Evolutionary conservation across 2,329 filamentous ascomycete genomes (phyloP).

Genomic region (Fusarium sp.): DNA sequence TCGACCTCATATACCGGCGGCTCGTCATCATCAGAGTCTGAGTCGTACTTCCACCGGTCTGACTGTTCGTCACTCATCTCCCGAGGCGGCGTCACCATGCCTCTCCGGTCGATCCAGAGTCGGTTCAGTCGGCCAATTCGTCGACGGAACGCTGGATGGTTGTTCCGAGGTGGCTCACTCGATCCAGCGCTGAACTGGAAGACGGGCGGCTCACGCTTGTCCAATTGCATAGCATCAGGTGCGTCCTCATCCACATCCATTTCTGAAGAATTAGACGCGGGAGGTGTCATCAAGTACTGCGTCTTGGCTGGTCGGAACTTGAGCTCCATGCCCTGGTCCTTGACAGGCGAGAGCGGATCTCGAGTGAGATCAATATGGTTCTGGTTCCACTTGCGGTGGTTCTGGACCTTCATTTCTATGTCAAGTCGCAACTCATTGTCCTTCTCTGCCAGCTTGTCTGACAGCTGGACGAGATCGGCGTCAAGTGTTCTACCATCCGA

Average conservation of each 20-base stretch:
- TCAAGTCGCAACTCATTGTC: conserved; percentile 81
- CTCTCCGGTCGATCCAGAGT: conserved; percentile 85
- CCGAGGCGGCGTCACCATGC: conserved; percentile 62
- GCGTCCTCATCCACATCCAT: conserved; percentile 64
- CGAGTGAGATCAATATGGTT: conserved; percentile 88
- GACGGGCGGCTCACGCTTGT: conserved; percentile 48
- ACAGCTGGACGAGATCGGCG: conserved; percentile 77
- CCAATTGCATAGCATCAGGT: conserved; percentile 54
- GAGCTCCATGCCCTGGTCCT: conserved; percentile 66
- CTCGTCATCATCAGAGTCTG: conserved; percentile 85
- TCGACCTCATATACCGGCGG: conserved; percentile 78
- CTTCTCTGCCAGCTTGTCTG: conserved; percentile 80
- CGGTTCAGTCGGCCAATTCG: conserved; percentile 85
- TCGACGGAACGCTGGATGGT: conserved; percentile 75
- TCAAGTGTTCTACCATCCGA: conserved; percentile 75
- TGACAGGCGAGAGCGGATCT: conserved; percentile 80
- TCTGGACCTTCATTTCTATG: conserved; percentile 84
- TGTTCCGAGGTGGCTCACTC: conserved; percentile 52
- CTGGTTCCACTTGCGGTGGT: conserved; percentile 91
- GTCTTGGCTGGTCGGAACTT: conserved; percentile 76
- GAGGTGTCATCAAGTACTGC: conserved; percentile 72
- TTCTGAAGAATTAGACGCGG: conserved; percentile 63
- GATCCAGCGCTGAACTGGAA: conserved; percentile 57
- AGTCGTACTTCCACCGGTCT: conserved; percentile 87
- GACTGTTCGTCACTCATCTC: conserved; percentile 55